Evolutionary conservation across 1,284 basidiomycete genomes (phyloP), one percentile per base, ranked within the genome.

Genomic region (Moesziomyces sp.): DNA sequence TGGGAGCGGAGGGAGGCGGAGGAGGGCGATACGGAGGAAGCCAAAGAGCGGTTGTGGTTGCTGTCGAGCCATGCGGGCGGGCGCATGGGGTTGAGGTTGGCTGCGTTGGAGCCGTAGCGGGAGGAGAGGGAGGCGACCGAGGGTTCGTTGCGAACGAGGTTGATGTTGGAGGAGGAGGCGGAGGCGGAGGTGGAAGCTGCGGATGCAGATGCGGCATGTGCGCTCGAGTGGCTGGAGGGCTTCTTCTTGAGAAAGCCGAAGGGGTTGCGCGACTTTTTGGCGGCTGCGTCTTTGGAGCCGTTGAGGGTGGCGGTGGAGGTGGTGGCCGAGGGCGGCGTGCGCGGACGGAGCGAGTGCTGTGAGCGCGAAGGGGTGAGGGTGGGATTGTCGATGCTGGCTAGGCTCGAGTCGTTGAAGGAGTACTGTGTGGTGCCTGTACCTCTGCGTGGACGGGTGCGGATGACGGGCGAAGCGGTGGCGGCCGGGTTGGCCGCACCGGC

Each of bases 191-290:
- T 54, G 48, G 49, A 54, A 44, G 48, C 53, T 44, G 35, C 28
- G 55, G 18, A 14, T 9, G 23, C 26, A 9, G 30, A 8, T 10
- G 30, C 11, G 30, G 30, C 30, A 30, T 30, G 30, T 30, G 30
- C 46, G n/a, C 58, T 58, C 45, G 60, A 53, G 16, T 69, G 52
- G 28, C 59, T 46, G 6, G 72, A 66, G 11, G 62, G 40, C 62
- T 80, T 80, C 68, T 80, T 80, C 26, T 75, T 76, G 33, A 80
- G 61, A 51, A 80, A 80, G 30, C 70, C 66, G 33, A 80, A 76
- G 1, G 78, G 78, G 30, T 80, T 80, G 60, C 77, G 72, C 45
- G 76, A 68, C 51, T 63, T 74, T 43, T 74, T 76, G 24, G 50
- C 54, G 26, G 58, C 51, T 16, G 44, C 46, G 21, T 69, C 54